phyloP scores from a whole-genome alignment of 1,284 basidiomycete genomes.

The Apiotrichum veenhuisii region DNA sequence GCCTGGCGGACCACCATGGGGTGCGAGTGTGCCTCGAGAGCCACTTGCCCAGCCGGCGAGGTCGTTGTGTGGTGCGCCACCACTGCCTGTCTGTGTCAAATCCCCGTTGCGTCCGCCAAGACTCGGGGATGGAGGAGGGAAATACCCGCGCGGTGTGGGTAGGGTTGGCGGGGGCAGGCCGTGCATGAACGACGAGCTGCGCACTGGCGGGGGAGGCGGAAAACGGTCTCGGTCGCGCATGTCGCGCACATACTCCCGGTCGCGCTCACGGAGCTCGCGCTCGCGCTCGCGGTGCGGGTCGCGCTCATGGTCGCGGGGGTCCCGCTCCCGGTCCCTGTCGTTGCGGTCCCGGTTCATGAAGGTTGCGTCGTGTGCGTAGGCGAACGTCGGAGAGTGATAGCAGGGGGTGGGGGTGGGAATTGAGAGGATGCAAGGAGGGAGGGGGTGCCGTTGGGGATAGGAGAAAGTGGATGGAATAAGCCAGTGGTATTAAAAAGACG shows the following conservation, averaged over 20 bases:
- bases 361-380: neutral
- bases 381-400: neutral
- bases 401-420: neutral
- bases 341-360: conserved; percentile 9
- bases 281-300: conserved; percentile 4
- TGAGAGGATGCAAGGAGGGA: too few species aligned
- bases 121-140: conserved; percentile 1
- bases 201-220: conserved; percentile 2
- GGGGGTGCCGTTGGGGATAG: too few species aligned
- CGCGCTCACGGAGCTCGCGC: conserved; percentile 9
- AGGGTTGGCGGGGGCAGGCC: conserved; percentile 21
- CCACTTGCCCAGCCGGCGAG: neutral
- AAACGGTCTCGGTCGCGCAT: conserved; percentile 7
- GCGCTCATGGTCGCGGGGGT: conserved; percentile 11
- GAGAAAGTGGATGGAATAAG: too few species aligned
- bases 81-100: neutral
- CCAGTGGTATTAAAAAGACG: too few species aligned
- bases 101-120: neutral
- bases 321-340: conserved; percentile 12
- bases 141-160: neutral
- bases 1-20: neutral
- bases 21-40: neutral
- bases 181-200: conserved; percentile 17
- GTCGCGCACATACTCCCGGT: conserved; percentile 8
- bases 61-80: neutral